Base-by-base conservation (phyloP, 768 basidiomycete genomes). In the Tulasnella sp. region DNA sequence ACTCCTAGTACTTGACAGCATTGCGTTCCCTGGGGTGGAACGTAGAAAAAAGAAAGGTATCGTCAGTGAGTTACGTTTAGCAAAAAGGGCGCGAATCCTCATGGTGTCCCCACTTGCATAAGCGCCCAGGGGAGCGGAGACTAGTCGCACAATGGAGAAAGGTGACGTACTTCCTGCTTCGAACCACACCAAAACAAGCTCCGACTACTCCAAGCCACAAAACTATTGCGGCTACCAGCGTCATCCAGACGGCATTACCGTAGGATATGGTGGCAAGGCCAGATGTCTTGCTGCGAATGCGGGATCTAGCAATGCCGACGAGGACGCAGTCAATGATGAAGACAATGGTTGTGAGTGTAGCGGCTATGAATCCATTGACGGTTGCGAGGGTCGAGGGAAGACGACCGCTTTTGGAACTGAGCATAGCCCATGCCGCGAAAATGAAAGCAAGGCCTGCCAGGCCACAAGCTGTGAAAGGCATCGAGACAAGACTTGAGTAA, bases 281-380 rank as follows among this genome's bases (percentile, higher is more conserved):
- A 61, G 73, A 68, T 19, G 74, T 69, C 49, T 72, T 69, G 54
- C 75, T 65, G 54, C 69, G 65, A 41, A 80, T 67, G 52, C 69
- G 70, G 58, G 70, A 65, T 60, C 71, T 72, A 36, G 75, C 69
- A 57, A 75, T 65, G 15, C 72, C 73, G 63, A 78, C 72, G 59
- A 77, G 66, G 60, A 75, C 72, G 56, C 77, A 67, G 67, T 80
- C 77, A 63, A 81, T 69, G 60, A 78, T 67, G 68, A 80, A 78
- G 59, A 73, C 70, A 59, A 76, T 64, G 19, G 77, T 77, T 29
- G 78, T 70, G 49, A 76, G 63, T 46, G 76, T 43, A 49, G 74
- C 70, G 14, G 78, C 71, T 50, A 52, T 64, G 25, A 76, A 56
- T 58, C 70, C 58, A 61, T 71, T 40, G 58, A 76, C 49, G 21